Base-by-base conservation (phyloP, 2,329 filamentous ascomycete species). In the Beauveria pseudobassiana region DNA sequence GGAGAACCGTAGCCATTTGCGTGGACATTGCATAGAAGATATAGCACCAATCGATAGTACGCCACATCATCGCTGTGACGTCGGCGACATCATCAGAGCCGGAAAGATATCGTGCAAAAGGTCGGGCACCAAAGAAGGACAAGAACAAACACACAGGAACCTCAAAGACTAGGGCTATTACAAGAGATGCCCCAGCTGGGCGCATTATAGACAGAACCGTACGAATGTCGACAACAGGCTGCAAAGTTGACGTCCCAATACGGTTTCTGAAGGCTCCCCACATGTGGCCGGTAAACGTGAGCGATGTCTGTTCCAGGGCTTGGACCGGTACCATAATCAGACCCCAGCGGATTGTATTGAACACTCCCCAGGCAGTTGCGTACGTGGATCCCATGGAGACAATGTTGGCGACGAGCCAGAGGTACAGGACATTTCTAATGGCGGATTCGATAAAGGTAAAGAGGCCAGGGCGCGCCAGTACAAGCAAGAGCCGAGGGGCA, bases 281-380 rank as follows among this genome's bases (percentile, higher is more conserved):
- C 1, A 72, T 73, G 65, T 91, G 87, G 0, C 87, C 86, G 18
- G 89, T 77, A 67, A 90, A 90, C 0, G 85, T 78, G 0, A 88
- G 73, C 0, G 85, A 78, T 0, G 87, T 87, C 2, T 83, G 83
- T 70, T 91, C 87, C 0, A 90, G 75, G 0, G 87, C 80, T 63
- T 85, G 81, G 0, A 91, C 85, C 0, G 87, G 87, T 0, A 90
- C 86, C 87, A 91, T 91, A 34, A 91, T 76, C 1, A 91, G 75
- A 0, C 87, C 88, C 87, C 87, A 90, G 16, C 87, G 80, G 48
- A 91, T 90, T 0, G 87, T 90, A 61, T 82, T 88, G 74, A 91
- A 91, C 10, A 90, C 77, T 1, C 87, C 85, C 87, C 87, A 91
- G 0, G 87, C 86, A 0, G 87, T 90, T 0, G 87, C 84, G 69